Percentiles rank a stretch among this genome's conserved stretches.
Conservation (phyloP, 176 grass and related monocot species). For the Sorghum bicolor region Sorghum_bicolor_NCBIv3 NC_012879.2:52818501-52819000, state of each 20-base stretch:
- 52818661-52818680: conserved; percentile 20
- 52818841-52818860: conserved; percentile 20
- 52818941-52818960: conserved; percentile 85
- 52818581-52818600: conserved; percentile 76
- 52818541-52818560: conserved; percentile 4
- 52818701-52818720: not conserved
- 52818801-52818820: conserved; percentile 87
- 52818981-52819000: conserved; percentile 74
- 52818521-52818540: not conserved
- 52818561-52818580: conserved; percentile 41
- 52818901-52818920: conserved; percentile 52
- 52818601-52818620: conserved; percentile 71
- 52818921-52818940: conserved; percentile 58
- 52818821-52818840: conserved; percentile 47
- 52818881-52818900: not conserved
- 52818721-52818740: not conserved
- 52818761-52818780: conserved; percentile 66
- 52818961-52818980: conserved; percentile 56
- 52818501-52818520: not conserved
- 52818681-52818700: conserved; percentile 15
- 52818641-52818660: conserved; percentile 77
- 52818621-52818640: conserved; percentile 60
- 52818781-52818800: conserved; percentile 89
- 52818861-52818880: conserved; percentile 4
- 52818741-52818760: conserved; percentile 5